These are phyloP conservation scores for Curvularia spicifera DNA, from an alignment of 2,329 filamentous ascomycete genomes.

Conservation along the genomic window DNA sequence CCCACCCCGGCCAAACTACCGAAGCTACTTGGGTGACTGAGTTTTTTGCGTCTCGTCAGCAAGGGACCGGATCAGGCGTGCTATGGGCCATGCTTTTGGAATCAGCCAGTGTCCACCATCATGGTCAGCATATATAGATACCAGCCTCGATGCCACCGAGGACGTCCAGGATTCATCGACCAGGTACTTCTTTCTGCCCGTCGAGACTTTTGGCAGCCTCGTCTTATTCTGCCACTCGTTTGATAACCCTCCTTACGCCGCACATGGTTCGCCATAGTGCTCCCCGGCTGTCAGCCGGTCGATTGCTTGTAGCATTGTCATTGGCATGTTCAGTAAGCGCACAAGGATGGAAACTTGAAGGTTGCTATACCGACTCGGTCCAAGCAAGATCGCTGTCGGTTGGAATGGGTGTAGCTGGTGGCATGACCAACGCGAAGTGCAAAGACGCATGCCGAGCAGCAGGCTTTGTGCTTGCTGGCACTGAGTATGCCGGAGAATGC, in stretches of 20 bases:
- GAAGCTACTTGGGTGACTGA: background rate
- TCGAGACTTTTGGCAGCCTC: background rate
- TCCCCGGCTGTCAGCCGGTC: slow-evolving; percentile 3
- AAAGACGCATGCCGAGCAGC: slow-evolving; percentile 26
- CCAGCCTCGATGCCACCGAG: slow-evolving; percentile 1
- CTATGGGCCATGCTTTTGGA: slow-evolving; percentile 1
- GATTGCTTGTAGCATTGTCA: slow-evolving; percentile 9
- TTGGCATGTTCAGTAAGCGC: slow-evolving; percentile 6
- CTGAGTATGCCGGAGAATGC: slow-evolving; percentile 35
- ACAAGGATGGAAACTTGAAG: slow-evolving; percentile 31
- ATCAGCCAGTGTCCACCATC: background rate
- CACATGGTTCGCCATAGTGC: slow-evolving; percentile 10
- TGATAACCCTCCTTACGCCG: background rate
- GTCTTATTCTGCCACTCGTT: slow-evolving; percentile 5
- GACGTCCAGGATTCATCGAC: slow-evolving; percentile 4
- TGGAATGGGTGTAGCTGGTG: slow-evolving; percentile 23
- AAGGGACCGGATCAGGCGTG: slow-evolving; percentile 4
- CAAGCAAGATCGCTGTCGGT: slow-evolving; percentile 26
- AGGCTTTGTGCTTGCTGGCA: slow-evolving; percentile 29
- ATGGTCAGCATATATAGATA: slow-evolving; percentile 9
- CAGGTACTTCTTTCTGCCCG: slow-evolving; percentile 6
- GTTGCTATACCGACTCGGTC: slow-evolving; percentile 34
- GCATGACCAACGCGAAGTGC: slow-evolving; percentile 35
- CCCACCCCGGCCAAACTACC: background rate
- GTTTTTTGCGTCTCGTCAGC: background rate